Conservation (phyloP, 2,329 filamentous ascomycete genomes). For the Rhynchosporium graminicola region DNA sequence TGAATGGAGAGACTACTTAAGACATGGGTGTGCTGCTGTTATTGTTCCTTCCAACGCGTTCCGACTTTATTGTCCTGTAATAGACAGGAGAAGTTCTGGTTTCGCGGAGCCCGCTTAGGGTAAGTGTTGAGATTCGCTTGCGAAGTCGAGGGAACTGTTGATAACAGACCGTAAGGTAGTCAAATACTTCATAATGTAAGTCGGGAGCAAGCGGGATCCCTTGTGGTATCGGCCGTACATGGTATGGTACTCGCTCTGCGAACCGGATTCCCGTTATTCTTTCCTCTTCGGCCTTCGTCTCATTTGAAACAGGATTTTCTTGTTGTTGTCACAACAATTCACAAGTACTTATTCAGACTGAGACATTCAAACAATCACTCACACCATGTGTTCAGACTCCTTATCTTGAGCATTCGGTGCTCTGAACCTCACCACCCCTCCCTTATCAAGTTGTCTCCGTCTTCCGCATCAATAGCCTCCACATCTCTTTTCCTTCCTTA, state of each 20-base stretch:
- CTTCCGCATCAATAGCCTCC: not conserved
- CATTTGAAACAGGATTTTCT: not conserved
- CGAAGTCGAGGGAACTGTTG: too few species aligned
- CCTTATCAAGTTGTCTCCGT: not conserved
- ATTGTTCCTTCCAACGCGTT: too few species aligned
- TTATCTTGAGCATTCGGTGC: not conserved
- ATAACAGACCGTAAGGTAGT: too few species aligned
- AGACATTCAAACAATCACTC: not conserved
- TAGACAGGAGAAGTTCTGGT: not conserved
- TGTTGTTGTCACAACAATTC: not conserved
- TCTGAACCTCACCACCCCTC: not conserved
- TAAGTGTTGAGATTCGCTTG: slow-evolving; percentile 1
- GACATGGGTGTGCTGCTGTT: not conserved
- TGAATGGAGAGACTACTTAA: not conserved
- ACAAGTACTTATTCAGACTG: too few species aligned
- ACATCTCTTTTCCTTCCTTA: not conserved
- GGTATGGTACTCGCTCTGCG: too few species aligned
- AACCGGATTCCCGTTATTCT: too few species aligned
- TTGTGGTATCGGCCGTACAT: too few species aligned
- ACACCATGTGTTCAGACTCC: not conserved
- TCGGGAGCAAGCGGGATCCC: not conserved
- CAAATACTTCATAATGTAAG: not conserved
- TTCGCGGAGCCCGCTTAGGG: not conserved
- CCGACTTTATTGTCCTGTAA: not conserved
- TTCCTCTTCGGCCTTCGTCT: not conserved